Evolutionary conservation across 2,329 filamentous ascomycete species (phyloP), one percentile per base, ranked within the genome.

Genomic region (Cordyceps militaris): DNA sequence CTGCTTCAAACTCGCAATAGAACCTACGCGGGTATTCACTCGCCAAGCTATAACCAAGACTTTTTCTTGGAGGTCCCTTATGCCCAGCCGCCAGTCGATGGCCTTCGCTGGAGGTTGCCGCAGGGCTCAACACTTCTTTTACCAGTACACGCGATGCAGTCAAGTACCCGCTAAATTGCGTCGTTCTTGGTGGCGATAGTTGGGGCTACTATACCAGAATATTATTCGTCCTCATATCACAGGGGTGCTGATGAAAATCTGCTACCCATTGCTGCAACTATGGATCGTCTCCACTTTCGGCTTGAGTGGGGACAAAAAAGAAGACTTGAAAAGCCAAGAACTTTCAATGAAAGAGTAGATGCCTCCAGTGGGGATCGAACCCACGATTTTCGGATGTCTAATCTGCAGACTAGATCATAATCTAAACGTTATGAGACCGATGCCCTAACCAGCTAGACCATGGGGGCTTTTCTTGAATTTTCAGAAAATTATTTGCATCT

Each of bases 21-120:
- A 11, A 53, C 77, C 0, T 78, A 77, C 61, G 60, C 63, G 26
- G 78, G 78, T 4, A 59, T 71, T 3, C 66, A 72, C 56, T 71
- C 68, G 23, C 34, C 50, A 11, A 43, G 8, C 24, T 43, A 53
- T 16, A 61, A 73, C 42, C 76, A 79, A 46, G 78, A 81, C 60
- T 71, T 75, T 60, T 81, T 80, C 63, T 65, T 79, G 4, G 77
- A 76, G 3, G 75, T 84, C 2, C 81, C 80, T 0, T 84, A 78
- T 65, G 81, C 81, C 3, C 76, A 79, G 61, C 66, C 34, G 26
- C 50, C 62, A 2, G 50, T 66, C 13, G 24, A 30, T 11, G 26
- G 26, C 36, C 50, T 53, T 53, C 50, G 50, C 14, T 53, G 26
- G 28, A 34, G 28, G 4, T 11, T 49, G 46, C 46, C 46, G 7